Percentiles rank a stretch among this genome's conserved stretches.
Conservation (phyloP, 2,329 filamentous ascomycete species). For the Fusarium solani-melongenae region DNA sequence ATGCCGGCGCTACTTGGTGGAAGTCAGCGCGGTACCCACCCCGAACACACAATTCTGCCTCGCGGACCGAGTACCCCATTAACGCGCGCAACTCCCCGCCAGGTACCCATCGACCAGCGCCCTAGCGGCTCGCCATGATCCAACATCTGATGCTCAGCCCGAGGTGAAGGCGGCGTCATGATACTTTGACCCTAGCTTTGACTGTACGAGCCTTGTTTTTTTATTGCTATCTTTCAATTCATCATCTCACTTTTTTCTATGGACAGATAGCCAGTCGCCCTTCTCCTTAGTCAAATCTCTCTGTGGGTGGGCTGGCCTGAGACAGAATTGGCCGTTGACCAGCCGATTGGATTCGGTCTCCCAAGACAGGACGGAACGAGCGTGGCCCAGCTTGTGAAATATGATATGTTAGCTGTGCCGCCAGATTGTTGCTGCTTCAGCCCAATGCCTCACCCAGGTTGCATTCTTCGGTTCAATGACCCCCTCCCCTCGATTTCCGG, state of each 20-base stretch:
- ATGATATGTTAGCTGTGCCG: constrained; percentile 23
- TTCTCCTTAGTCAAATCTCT: neutral
- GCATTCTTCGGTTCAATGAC: constrained; percentile 29
- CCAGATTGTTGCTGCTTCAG: neutral
- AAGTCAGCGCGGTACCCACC: constrained; percentile 24
- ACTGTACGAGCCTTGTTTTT: constrained; percentile 29
- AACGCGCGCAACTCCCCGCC: neutral
- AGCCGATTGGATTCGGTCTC: constrained; percentile 30
- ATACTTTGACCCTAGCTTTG: constrained; percentile 39
- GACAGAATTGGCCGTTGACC: constrained; percentile 32
- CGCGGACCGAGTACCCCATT: neutral
- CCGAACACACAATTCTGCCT: neutral
- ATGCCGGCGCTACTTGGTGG: constrained; percentile 24
- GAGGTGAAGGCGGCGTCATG: constrained; percentile 36
- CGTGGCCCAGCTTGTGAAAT: constrained; percentile 31
- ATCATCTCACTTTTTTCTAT: constrained; percentile 9
- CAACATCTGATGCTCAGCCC: constrained; percentile 40
- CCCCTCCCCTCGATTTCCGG: constrained; percentile 5
- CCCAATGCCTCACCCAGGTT: constrained; percentile 17
- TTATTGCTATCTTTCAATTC: neutral
- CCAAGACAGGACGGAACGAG: neutral
- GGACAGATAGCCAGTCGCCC: neutral
- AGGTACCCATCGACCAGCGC: constrained; percentile 6
- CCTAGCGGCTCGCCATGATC: constrained; percentile 14
- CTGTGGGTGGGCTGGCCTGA: constrained; percentile 31